These are phyloP conservation scores for Pichia sp. DNA, from an alignment of 1,139 yeast genomes.

Conservation along the genomic window DNA sequence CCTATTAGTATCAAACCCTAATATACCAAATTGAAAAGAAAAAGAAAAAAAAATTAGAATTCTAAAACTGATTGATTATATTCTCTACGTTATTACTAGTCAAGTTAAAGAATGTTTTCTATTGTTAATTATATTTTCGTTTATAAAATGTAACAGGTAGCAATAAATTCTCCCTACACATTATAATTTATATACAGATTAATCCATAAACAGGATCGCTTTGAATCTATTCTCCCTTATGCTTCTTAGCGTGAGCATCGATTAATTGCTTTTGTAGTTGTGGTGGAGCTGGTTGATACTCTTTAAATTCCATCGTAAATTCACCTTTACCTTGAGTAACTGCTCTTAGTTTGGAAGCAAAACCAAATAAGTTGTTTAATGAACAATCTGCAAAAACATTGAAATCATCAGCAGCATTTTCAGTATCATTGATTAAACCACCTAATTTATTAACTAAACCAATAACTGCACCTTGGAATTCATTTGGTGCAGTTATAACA, in stretches of 20 bases:
- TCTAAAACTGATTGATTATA: no score
- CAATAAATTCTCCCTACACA: no score
- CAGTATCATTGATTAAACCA: slow-evolving; percentile 91
- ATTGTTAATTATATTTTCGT: no score
- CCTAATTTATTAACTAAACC: slow-evolving; percentile 87
- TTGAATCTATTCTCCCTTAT: slow-evolving; percentile 10
- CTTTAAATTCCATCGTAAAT: slow-evolving; percentile 88
- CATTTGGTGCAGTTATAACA: slow-evolving; percentile 88
- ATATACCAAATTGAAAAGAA: no score
- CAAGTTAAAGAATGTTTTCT: no score
- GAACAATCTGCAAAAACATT: slow-evolving; percentile 92
- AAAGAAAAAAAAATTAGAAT: no score
- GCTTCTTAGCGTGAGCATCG: slow-evolving; percentile 68
- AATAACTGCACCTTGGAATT: slow-evolving; percentile 90
- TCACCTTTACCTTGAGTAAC: slow-evolving; percentile 99
- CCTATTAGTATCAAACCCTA: no score
- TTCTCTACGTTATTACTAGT: no score
- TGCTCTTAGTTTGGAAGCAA: slow-evolving; percentile 92
- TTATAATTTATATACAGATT: neutral
- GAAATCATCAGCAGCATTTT: slow-evolving; percentile 90
- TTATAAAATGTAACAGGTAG: no score
- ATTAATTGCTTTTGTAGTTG: slow-evolving; percentile 87
- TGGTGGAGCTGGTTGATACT: slow-evolving; percentile 85
- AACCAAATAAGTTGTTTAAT: slow-evolving; percentile 90
- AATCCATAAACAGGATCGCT: neutral